A percentile compares a stretch with the other conserved stretches of the same genome.
Evolutionary conservation across 805 yeast species (phyloP).

Genomic region (Ogataea nitratoaversa): DNA sequence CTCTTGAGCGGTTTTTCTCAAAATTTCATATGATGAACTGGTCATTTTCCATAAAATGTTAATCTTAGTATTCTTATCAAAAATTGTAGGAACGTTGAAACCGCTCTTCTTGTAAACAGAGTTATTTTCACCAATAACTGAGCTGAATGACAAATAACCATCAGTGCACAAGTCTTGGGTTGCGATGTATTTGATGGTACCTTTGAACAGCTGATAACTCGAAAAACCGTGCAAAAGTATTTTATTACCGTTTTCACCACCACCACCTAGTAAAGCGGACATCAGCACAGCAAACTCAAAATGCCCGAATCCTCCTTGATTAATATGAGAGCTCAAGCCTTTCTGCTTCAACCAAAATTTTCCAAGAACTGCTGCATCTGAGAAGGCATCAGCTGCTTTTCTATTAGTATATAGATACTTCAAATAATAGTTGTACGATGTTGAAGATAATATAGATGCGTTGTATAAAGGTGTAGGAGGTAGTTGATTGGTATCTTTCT

Average conservation of each 20-base stretch:
- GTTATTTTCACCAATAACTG: constrained; percentile 43
- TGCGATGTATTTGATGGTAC: constrained; percentile 77
- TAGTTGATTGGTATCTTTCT: constrained; percentile 32
- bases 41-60: constrained; percentile 83
- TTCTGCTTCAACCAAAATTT: constrained; percentile 88
- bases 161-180: constrained; percentile 61
- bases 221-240: constrained; percentile 84
- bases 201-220: constrained; percentile 89
- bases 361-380: constrained; percentile 84
- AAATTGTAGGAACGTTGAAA: constrained; percentile 69
- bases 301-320: constrained; percentile 80
- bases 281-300: constrained; percentile 81
- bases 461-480: constrained; percentile 88
- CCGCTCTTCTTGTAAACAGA: constrained; percentile 52
- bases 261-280: constrained; percentile 81
- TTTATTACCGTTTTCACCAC: constrained; percentile 70
- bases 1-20: constrained; percentile 63
- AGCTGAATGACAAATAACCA: constrained; percentile 68
- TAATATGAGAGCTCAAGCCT: constrained; percentile 62
- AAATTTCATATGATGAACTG: constrained; percentile 53
- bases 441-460: constrained; percentile 67
- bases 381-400: constrained; percentile 73
- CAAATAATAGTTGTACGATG: constrained; percentile 64
- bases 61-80: constrained; percentile 71
- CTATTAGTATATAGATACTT: constrained; percentile 73